These are phyloP conservation scores for Heritiera littoralis DNA, from an alignment of 345 rosid genomes.

Conservation along the genomic window DNA sequence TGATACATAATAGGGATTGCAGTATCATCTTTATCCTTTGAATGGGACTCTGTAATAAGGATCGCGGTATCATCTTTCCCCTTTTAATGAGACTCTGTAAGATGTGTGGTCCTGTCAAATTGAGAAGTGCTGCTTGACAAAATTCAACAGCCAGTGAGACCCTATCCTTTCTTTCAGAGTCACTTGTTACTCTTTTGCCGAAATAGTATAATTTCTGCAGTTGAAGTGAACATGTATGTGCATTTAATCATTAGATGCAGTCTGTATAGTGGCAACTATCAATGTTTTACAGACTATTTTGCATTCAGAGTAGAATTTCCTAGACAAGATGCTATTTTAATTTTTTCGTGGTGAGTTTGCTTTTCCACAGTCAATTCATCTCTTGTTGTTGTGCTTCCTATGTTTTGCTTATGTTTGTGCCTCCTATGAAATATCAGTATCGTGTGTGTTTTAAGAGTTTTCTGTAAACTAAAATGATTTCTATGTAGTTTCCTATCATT, in stretches of 20 bases:
- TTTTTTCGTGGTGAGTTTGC: not conserved
- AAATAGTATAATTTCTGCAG: not conserved
- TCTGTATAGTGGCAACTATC: slow-evolving; percentile 17
- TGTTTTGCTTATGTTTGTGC: not conserved
- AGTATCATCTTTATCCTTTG: not conserved
- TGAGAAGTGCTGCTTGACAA: slow-evolving; percentile 1
- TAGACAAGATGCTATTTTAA: not conserved
- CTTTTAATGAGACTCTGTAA: not conserved
- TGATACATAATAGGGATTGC: not conserved
- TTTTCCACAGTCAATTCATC: not conserved
- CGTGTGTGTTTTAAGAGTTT: not conserved
- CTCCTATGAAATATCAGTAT: not conserved
- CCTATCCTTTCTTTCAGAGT: not conserved
- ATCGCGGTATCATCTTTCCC: not conserved
- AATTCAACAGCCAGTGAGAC: slow-evolving; percentile 4
- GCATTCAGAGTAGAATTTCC: slow-evolving; percentile 12
- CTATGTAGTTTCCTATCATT: not conserved
- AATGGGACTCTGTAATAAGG: not conserved
- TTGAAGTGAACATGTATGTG: slow-evolving; percentile 3
- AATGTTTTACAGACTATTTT: not conserved
- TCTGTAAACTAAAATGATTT: not conserved
- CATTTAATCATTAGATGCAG: not conserved
- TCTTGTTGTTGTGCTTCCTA: not conserved
- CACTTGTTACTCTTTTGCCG: not conserved
- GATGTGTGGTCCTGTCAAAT: not conserved